Conservation (phyloP, 1,284 basidiomycete species). For the Heterobasidion irregulare region DNA sequence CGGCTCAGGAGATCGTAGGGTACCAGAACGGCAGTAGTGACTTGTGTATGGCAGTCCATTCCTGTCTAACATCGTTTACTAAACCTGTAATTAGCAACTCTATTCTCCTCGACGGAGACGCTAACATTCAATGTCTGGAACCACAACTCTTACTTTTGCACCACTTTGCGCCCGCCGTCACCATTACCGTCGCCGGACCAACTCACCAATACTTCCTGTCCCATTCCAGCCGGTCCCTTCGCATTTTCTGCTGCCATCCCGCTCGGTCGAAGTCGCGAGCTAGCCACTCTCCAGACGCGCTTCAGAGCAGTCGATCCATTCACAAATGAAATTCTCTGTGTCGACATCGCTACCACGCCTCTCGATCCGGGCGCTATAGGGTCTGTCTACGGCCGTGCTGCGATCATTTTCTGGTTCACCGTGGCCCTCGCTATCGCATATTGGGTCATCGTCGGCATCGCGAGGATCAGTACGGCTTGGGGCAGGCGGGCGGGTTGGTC, state of each 20-base stretch:
- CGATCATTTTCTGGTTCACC: conserved; percentile 77
- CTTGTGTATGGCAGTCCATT: conserved; percentile 41
- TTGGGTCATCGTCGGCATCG: conserved; percentile 73
- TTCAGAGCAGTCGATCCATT: conserved; percentile 85
- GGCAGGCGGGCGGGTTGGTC: conserved; percentile 54
- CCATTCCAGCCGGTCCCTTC: conserved; percentile 67
- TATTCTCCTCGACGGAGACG: conserved; percentile 76
- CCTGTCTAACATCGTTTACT: conserved; percentile 5
- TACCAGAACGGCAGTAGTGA: conserved; percentile 51
- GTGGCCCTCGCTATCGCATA: conserved; percentile 74
- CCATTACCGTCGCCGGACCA: conserved; percentile 42
- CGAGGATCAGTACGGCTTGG: conserved; percentile 81
- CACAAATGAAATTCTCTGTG: conserved; percentile 72
- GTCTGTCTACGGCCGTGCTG: conserved; percentile 66
- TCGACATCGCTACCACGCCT: conserved; percentile 76
- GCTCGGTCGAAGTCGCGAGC: conserved; percentile 59
- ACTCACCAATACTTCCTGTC: conserved; percentile 51
- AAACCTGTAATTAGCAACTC: conserved; percentile 48
- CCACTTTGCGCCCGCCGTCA: conserved; percentile 65
- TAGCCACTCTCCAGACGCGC: conserved; percentile 80
- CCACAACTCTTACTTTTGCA: conserved; percentile 70
- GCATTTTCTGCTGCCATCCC: conserved; percentile 76
- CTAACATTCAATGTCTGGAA: conserved; percentile 70
- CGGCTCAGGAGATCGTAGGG: conserved; percentile 49
- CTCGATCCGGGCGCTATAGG: conserved; percentile 44